Evolutionary conservation across 768 basidiomycete genomes (phyloP), one percentile per base, ranked within the genome.

Genomic region (Xerocomellus amylosporus): DNA sequence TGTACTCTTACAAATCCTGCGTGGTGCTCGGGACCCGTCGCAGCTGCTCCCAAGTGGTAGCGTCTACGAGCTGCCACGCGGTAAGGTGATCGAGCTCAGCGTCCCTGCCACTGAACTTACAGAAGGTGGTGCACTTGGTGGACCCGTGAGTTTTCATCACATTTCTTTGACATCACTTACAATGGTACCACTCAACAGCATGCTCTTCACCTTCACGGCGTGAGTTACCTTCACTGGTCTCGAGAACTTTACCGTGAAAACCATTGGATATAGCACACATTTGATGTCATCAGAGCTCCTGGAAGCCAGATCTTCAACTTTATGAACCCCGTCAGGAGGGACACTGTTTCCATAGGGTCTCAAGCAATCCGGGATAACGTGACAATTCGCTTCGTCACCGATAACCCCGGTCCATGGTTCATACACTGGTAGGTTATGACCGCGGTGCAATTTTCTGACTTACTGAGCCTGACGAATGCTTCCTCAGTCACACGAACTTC

Each of bases 371-470:
- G 33, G 72, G 63, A 71, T 31, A 69, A 65, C 13, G 76, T 80
- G 17, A 79, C 79, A 1, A 75, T 89, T 39, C 79, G 85, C 8
- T 88, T 86, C 73, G 66, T 66, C n/a, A 86, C 86, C 0, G 80
- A 88, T 63, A 88, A 88, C 66, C 77, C 85, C 1, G 61, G 61
- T 2, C 64, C 64, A 17, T 65, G 61, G 64, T 58, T 65, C 14
- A 48, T 65, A 42, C 64, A 65, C 37, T 63, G 64, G 64, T 54
- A 26, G 46, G 55, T 43, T 6, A 22, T n/a, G 3, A n/a, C 17
- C 28, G 5, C 17, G 3, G 9, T 40, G 8, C 1, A 10, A 10
- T 4, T 12, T 43, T 28, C 39, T 37, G 15, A 9, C 8, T 19
- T 17, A 13, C 30, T 33, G 9, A 36, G 20, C 24, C 36, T 39